Evolutionary conservation across 306 rosid genomes (phyloP).

Genomic region (Crotalaria pallida): DNA sequence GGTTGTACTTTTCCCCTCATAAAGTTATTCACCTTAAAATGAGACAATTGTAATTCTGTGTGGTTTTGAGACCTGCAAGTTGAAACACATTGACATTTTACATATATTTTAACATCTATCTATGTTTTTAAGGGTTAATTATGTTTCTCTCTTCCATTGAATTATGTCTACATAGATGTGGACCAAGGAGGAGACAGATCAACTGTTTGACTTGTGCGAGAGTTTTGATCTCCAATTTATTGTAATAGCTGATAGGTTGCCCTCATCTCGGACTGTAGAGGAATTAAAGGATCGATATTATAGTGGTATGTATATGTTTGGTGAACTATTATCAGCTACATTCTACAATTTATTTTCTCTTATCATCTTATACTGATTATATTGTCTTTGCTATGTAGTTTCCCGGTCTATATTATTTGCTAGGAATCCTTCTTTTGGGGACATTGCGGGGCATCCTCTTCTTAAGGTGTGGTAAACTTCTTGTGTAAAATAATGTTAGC

Average conservation of each 20-base stretch:
- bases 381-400: slow-evolving; percentile 36
- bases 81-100: background rate
- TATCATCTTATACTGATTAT: slow-evolving; percentile 3
- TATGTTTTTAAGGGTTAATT: slow-evolving; percentile 2
- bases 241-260: slow-evolving; percentile 87
- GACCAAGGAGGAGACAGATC: slow-evolving; percentile 96
- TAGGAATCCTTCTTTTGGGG: slow-evolving; percentile 63
- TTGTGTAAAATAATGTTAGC: background rate
- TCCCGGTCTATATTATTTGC: slow-evolving; percentile 59
- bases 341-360: too few species aligned
- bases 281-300: slow-evolving; percentile 91
- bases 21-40: background rate
- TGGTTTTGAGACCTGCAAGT: background rate
- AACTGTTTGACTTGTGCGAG: slow-evolving; percentile 77
- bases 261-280: slow-evolving; percentile 71
- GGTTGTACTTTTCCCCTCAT: background rate
- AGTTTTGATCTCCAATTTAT: slow-evolving; percentile 84
- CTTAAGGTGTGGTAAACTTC: slow-evolving; percentile 54
- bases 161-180: slow-evolving; percentile 47
- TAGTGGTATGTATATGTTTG: slow-evolving; percentile 48
- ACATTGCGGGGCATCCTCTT: slow-evolving; percentile 59
- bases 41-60: background rate
- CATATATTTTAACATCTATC: background rate
- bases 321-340: slow-evolving; percentile 4
- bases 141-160: background rate